A percentile compares a stretch with the other conserved stretches of the same genome.
Conservation (phyloP, 768 basidiomycete species). For the Amanita pallidorosea region DNA sequence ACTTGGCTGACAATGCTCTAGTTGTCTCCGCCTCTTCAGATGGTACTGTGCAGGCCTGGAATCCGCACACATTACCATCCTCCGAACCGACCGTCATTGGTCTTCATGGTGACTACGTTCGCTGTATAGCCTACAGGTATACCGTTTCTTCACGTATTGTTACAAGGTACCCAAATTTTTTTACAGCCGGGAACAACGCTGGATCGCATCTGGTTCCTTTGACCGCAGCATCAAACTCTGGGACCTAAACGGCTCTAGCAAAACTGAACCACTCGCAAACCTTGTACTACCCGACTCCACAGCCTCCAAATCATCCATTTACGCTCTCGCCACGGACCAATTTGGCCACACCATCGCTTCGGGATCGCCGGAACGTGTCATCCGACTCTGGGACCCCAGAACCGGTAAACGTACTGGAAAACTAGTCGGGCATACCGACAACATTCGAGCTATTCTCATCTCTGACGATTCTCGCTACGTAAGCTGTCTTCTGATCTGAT, state of each 20-base stretch:
- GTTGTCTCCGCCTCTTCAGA: slow-evolving; percentile 94
- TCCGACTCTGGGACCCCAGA: slow-evolving; percentile 91
- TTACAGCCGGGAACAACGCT: slow-evolving; percentile 63
- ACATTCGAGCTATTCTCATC: slow-evolving; percentile 82
- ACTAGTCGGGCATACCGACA: slow-evolving; percentile 94
- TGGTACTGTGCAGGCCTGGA: slow-evolving; percentile 91
- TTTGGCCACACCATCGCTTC: slow-evolving; percentile 76
- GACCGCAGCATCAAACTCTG: slow-evolving; percentile 92
- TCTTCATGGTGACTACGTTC: slow-evolving; percentile 76
- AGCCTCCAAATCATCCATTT: slow-evolving; percentile 61
- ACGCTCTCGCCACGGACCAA: slow-evolving; percentile 72
- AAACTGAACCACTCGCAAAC: slow-evolving; percentile 47
- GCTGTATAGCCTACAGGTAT: slow-evolving; percentile 67
- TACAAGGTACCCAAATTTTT: slow-evolving; percentile 9
- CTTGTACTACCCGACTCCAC: slow-evolving; percentile 58
- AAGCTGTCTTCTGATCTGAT: slow-evolving; percentile 18
- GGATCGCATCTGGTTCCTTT: slow-evolving; percentile 91
- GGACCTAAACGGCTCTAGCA: slow-evolving; percentile 36
- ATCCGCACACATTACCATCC: slow-evolving; percentile 55
- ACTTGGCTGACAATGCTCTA: slow-evolving; percentile 14
- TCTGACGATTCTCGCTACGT: slow-evolving; percentile 90
- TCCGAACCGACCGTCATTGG: slow-evolving; percentile 62
- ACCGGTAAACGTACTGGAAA: slow-evolving; percentile 73
- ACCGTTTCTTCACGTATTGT: background rate
- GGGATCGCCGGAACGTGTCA: slow-evolving; percentile 85